Base-by-base conservation (phyloP, 768 basidiomycete species). In the Psilocybe cubensis region DNA sequence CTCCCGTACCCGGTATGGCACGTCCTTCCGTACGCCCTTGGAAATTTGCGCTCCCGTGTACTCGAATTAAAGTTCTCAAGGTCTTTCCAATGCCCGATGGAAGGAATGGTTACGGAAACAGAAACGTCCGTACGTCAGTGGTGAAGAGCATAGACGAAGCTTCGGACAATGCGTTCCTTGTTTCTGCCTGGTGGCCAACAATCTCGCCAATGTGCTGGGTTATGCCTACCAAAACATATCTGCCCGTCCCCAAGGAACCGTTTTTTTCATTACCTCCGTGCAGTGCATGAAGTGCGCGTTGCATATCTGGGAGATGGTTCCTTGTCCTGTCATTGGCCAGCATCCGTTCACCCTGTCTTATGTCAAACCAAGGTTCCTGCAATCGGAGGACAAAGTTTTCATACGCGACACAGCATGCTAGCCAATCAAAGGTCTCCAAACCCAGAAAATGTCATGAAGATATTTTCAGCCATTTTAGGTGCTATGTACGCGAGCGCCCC, bases 291-390 rank as follows among this genome's bases (percentile, higher is more conserved):
- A 46, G 24, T 46, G 24, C 45, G 27, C 29, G 28, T 10, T 44
- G 17, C 42, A 20, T 9, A 23, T 21, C 11, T 18, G 42, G 10
- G 42, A 48, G 46, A 48, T 48, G 17, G 24, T 28, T 48, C 28
- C 27, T 27, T 48, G 11, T 14, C 46, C 6, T 48, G 27, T 28
- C 28, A 48, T 48, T 48, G 46, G 46, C 46, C 46, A 48, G 25
- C 28, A 28, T 28, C 24, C 46, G 28, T 48, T 48, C 46, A 29
- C 10, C 46, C 46, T 48, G 46, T 31, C 46, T 31, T 14, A 14
- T 29, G 46, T 48, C 46, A 48, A 28, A 28, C 28, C 25, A 48
- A 48, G 46, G 46, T 48, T 48, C 28, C n/a, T 17, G 28, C 46
- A 25, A 27, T 28, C 24, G 18, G 46, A 14, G 17, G 28, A 48